Evolutionary conservation across 169 alveolate genomes (phyloP).

Genomic region (Ichthyophthirius multifiliis): DNA sequence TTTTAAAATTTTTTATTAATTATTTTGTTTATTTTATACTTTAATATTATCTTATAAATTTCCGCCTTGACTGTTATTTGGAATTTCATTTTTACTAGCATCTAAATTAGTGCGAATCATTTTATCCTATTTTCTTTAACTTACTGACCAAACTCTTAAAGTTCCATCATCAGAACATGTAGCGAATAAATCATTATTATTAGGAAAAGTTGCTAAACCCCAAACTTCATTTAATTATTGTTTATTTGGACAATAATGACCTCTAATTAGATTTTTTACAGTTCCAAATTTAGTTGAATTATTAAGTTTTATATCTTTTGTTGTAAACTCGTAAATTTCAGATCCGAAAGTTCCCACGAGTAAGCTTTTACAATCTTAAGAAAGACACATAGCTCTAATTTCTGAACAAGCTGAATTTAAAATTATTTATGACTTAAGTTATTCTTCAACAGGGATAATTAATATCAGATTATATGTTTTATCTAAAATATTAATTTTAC

Average conservation of each 20-base stretch:
- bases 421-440: background rate
- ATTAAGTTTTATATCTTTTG: conserved; percentile 22
- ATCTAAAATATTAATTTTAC: conserved; percentile 31
- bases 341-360: conserved; percentile 63
- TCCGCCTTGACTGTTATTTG: conserved; percentile 5
- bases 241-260: conserved; percentile 59
- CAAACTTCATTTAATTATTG: conserved; percentile 63
- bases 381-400: conserved; percentile 43
- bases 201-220: conserved; percentile 58
- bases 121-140: conserved; percentile 30
- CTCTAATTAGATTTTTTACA: conserved; percentile 36
- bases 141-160: conserved; percentile 53
- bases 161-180: conserved; percentile 71
- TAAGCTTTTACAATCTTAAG: background rate
- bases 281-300: conserved; percentile 15
- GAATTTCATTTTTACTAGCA: conserved; percentile 44
- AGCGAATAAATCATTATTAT: conserved; percentile 23
- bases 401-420: conserved; percentile 36
- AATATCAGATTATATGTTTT: background rate
- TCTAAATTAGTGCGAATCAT: conserved; percentile 35
- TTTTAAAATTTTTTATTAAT: background rate
- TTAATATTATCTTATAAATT: background rate
- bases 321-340: conserved; percentile 53
- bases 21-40: background rate
- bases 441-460: conserved; percentile 2